phyloP scores from a whole-genome alignment of 345 rosid species.

The Brassica carinata region DNA sequence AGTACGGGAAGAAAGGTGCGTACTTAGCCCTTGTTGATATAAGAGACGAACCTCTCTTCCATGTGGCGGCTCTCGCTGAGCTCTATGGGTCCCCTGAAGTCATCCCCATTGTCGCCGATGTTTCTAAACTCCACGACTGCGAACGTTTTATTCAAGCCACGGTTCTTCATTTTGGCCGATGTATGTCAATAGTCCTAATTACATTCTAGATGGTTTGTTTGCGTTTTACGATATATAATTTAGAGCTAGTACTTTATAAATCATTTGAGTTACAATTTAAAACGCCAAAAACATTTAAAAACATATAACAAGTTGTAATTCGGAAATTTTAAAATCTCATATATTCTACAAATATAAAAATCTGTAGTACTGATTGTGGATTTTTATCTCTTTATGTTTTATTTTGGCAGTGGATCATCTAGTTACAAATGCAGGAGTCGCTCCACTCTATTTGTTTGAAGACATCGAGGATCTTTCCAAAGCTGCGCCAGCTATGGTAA shows the following conservation, averaged over 20 bases:
- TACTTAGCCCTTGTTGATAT: constrained; percentile 60
- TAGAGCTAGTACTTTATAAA: neutral
- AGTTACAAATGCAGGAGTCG: constrained; percentile 64
- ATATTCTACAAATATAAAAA: neutral
- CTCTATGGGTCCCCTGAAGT: constrained; percentile 53
- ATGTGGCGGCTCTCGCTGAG: constrained; percentile 48
- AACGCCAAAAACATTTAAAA: neutral
- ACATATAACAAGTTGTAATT: neutral
- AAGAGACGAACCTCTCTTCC: constrained; percentile 46
- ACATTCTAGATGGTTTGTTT: neutral
- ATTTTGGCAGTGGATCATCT: constrained; percentile 63
- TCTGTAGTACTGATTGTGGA: neutral
- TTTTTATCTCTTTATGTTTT: neutral
- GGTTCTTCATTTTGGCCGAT: constrained; percentile 48
- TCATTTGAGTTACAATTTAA: neutral
- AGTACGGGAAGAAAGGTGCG: constrained; percentile 64
- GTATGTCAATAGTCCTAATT: constrained; percentile 35
- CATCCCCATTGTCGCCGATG: constrained; percentile 52
- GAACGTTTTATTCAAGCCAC: constrained; percentile 48
- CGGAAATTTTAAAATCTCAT: neutral
- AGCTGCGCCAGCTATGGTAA: constrained; percentile 54
- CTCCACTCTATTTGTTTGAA: constrained; percentile 52
- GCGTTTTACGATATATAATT: neutral
- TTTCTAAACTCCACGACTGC: constrained; percentile 56
- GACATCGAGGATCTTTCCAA: constrained; percentile 49